These are phyloP conservation scores for Ascochyta koolunga DNA, from an alignment of 2,329 filamentous ascomycete species.

Conservation along the genomic window DNA sequence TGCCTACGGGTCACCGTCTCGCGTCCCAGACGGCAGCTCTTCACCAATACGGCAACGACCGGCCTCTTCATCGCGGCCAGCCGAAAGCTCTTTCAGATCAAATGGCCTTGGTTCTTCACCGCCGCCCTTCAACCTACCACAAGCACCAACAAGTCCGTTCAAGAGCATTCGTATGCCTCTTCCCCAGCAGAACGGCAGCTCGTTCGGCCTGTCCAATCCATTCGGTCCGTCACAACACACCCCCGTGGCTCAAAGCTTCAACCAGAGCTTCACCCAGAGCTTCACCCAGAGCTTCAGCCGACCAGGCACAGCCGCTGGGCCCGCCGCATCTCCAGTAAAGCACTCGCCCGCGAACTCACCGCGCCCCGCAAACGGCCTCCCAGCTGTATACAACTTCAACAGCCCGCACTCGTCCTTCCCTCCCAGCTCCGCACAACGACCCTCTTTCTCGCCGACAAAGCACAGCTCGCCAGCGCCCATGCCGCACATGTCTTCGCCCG, in stretches of 20 bases:
- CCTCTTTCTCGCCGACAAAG: conserved; percentile 48
- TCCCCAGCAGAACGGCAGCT: conserved; percentile 37
- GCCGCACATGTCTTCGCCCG: conserved; percentile 39
- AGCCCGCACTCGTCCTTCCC: conserved; percentile 57
- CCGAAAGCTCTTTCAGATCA: conserved; percentile 19
- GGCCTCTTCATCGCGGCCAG: conserved; percentile 27
- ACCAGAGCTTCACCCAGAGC: conserved; percentile 29
- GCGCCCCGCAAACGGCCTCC: conserved; percentile 39
- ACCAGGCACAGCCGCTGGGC: conserved; percentile 37
- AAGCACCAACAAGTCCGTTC: conserved; percentile 33
- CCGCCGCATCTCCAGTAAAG: conserved; percentile 43
- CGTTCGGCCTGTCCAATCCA: conserved; percentile 33
- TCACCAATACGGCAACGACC: conserved; percentile 33
- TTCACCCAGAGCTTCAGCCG: conserved; percentile 41
- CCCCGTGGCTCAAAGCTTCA: conserved; percentile 14
- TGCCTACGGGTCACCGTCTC: conserved; percentile 42
- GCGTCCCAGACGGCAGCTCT: conserved; percentile 36
- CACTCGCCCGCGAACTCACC: conserved; percentile 44
- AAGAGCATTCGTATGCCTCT: conserved; percentile 32
- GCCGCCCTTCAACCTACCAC: conserved; percentile 38
- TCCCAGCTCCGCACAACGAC: conserved; percentile 39
- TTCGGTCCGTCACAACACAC: conserved; percentile 27
- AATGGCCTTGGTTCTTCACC: conserved; percentile 42
- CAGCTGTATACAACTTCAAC: conserved; percentile 42
- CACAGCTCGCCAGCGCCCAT: conserved; percentile 47